These are phyloP conservation scores for Fusarium goolgardi DNA, from an alignment of 2,329 filamentous ascomycete species.

Conservation along the genomic window DNA sequence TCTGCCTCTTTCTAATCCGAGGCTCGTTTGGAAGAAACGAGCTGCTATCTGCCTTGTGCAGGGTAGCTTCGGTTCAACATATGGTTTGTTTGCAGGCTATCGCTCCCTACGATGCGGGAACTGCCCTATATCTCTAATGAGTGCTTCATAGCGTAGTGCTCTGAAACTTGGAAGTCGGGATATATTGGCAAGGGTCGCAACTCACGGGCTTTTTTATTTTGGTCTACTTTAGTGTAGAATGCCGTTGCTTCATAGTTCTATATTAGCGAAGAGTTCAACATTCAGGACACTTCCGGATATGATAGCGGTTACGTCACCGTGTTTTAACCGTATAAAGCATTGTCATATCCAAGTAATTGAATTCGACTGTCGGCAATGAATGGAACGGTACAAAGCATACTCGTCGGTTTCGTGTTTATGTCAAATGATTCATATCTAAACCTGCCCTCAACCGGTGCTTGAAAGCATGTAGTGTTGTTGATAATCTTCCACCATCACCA, in stretches of 20 bases:
- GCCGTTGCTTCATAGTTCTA: not conserved
- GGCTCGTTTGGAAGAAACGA: too few species aligned
- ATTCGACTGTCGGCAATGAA: not conserved
- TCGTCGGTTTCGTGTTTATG: not conserved
- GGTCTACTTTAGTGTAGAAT: not conserved
- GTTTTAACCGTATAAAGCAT: not conserved
- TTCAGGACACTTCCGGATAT: not conserved
- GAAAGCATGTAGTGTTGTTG: too few species aligned
- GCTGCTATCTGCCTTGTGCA: too few species aligned
- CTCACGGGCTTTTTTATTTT: not conserved
- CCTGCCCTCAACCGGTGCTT: too few species aligned
- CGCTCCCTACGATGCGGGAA: not conserved
- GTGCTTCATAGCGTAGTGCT: not conserved
- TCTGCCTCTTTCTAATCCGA: too few species aligned
- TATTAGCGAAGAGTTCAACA: not conserved
- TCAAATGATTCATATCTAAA: not conserved
- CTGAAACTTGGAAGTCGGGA: conserved; percentile 19
- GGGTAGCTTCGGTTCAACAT: too few species aligned
- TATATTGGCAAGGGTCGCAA: conserved; percentile 7
- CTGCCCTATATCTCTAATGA: not conserved
- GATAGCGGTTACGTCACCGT: not conserved
- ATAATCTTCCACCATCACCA: not conserved
- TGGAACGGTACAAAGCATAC: not conserved
- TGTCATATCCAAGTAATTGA: not conserved
- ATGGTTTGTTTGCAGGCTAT: conserved; percentile 1